Evolutionary conservation across 768 basidiomycete species (phyloP).

Genomic region (Lactarius vividus): DNA sequence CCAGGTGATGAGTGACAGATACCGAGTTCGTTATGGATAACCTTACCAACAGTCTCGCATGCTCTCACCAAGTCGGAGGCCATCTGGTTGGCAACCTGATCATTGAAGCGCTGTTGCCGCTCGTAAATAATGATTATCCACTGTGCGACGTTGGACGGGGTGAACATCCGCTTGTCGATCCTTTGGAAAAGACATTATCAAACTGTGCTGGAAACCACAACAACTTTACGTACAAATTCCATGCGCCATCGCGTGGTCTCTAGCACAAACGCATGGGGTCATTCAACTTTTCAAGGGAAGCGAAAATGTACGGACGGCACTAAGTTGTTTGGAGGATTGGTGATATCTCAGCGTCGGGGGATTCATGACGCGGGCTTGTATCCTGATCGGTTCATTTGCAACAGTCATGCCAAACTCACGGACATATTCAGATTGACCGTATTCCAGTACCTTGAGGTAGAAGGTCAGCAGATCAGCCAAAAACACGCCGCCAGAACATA

Average conservation of each 20-base stretch:
- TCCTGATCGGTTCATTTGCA: constrained; percentile 48
- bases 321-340: constrained; percentile 48
- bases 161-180: constrained; percentile 71
- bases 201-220: not conserved
- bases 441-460: constrained; percentile 47
- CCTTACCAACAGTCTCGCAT: constrained; percentile 58
- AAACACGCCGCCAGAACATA: constrained; percentile 29
- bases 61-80: constrained; percentile 48
- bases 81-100: constrained; percentile 50
- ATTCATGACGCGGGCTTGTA: constrained; percentile 60
- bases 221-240: constrained; percentile 62
- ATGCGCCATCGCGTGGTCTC: constrained; percentile 64
- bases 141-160: constrained; percentile 47
- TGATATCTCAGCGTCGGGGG: constrained; percentile 71
- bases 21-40: constrained; percentile 15
- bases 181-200: constrained; percentile 35
- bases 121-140: constrained; percentile 74
- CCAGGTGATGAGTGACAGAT: not conserved
- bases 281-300: constrained; percentile 1
- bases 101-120: constrained; percentile 52
- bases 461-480: constrained; percentile 2
- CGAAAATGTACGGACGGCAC: constrained; percentile 47
- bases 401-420: constrained; percentile 68
- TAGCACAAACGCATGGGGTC: constrained; percentile 30
- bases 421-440: constrained; percentile 51